Evolutionary conservation across 1,139 yeast genomes (phyloP).

Genomic region (Sugiyamaella paludigena): DNA sequence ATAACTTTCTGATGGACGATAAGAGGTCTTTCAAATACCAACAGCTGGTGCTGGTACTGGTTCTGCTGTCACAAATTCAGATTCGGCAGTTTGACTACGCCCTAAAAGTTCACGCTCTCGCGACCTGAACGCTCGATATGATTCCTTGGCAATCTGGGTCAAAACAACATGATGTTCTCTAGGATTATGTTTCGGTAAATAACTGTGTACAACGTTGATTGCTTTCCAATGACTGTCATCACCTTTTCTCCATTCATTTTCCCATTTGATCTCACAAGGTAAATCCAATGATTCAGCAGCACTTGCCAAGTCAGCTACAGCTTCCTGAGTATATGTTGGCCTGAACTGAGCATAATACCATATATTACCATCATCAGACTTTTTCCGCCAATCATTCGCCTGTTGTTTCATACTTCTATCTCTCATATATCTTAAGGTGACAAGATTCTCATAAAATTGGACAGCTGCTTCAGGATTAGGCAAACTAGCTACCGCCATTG

Average conservation of each 20-base stretch:
- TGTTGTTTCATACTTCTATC: conserved; percentile 58
- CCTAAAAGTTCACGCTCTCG: conserved; percentile 8
- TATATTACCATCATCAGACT: conserved; percentile 72
- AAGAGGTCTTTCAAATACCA: neutral
- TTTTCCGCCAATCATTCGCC: conserved; percentile 67
- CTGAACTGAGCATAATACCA: conserved; percentile 76
- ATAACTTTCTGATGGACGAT: too few species aligned
- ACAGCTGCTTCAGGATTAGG: conserved; percentile 63
- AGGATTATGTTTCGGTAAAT: conserved; percentile 59
- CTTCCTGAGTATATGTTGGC: conserved; percentile 88
- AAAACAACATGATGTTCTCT: conserved; percentile 63
- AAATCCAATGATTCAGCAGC: conserved; percentile 58
- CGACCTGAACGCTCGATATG: conserved; percentile 5
- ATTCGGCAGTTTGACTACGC: neutral
- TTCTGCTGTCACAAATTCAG: neutral
- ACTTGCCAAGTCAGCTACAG: conserved; percentile 80
- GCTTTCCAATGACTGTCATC: conserved; percentile 62
- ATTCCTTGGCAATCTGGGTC: conserved; percentile 49
- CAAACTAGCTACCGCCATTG: conserved; percentile 82
- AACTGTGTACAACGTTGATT: conserved; percentile 52
- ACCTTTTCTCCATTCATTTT: conserved; percentile 82
- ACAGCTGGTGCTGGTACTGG: neutral
- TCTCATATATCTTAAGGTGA: conserved; percentile 69
- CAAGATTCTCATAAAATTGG: conserved; percentile 71
- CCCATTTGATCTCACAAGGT: conserved; percentile 67